These are phyloP conservation scores for Penstemon eatonii DNA, from an alignment of 257 asterid species.

Conservation along the genomic window DNA sequence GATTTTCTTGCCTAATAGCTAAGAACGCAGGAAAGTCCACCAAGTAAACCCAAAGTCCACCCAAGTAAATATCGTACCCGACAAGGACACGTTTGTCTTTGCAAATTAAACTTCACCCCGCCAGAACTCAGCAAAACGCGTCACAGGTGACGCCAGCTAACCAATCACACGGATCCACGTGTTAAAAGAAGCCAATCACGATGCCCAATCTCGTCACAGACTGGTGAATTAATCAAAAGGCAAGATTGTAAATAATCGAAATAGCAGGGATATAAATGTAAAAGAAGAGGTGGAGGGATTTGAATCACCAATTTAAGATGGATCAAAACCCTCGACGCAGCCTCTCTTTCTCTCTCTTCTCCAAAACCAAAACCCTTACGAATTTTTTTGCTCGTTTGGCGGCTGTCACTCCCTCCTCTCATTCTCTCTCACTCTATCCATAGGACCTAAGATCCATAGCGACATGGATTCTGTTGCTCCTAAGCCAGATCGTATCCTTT, in stretches of 20 bases:
- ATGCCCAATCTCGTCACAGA: slow-evolving; percentile 19
- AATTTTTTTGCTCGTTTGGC: slow-evolving; percentile 35
- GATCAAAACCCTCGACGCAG: slow-evolving; percentile 35
- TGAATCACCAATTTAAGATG: slow-evolving; percentile 36
- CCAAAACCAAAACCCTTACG: slow-evolving; percentile 46
- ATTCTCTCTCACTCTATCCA: neutral
- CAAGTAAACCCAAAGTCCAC: too few relatives aligned
- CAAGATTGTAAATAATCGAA: too few relatives aligned
- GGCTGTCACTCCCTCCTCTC: slow-evolving; percentile 28
- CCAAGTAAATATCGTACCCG: too few relatives aligned
- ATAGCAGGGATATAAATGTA: neutral
- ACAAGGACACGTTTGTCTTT: too few relatives aligned
- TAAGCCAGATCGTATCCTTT: slow-evolving; percentile 67
- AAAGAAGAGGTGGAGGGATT: slow-evolving; percentile 31
- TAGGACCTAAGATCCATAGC: too few relatives aligned
- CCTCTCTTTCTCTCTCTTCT: slow-evolving; percentile 33
- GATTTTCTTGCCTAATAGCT: too few relatives aligned
- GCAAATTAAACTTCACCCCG: too few relatives aligned
- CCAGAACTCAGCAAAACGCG: neutral
- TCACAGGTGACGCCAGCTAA: slow-evolving; percentile 19
- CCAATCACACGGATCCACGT: slow-evolving; percentile 30
- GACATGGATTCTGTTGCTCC: slow-evolving; percentile 61
- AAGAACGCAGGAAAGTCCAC: too few relatives aligned
- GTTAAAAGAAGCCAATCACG: neutral
- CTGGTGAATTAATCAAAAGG: slow-evolving; percentile 28